These are phyloP conservation scores for Avena sativa DNA, from an alignment of 176 grass and related monocot species.

Conservation along the genomic window DNA sequence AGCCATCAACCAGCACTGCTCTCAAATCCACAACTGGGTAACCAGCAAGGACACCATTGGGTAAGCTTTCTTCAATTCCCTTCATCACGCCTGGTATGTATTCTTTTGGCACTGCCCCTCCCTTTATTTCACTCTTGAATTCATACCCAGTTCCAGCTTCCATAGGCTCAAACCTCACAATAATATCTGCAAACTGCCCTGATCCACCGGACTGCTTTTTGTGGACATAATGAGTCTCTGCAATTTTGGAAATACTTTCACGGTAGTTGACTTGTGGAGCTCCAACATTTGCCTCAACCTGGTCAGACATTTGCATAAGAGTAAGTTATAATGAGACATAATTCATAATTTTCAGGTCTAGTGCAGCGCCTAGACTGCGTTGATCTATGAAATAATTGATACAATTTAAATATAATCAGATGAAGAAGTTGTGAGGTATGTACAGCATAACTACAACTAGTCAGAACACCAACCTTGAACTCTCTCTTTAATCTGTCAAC, in stretches of 20 bases:
- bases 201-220: slow-evolving; percentile 98
- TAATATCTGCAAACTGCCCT: slow-evolving; percentile 95
- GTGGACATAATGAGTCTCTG: slow-evolving; percentile 86
- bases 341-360: background rate
- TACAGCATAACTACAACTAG: slow-evolving; percentile 18
- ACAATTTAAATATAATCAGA: slow-evolving; percentile 8
- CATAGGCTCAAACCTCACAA: slow-evolving; percentile 85
- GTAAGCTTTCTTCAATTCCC: slow-evolving; percentile 90
- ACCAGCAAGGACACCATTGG: slow-evolving; percentile 92
- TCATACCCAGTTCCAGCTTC: slow-evolving; percentile 93
- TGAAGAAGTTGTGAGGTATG: background rate
- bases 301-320: slow-evolving; percentile 38
- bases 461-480: slow-evolving; percentile 73
- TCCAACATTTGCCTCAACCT: slow-evolving; percentile 97
- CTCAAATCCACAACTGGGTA: slow-evolving; percentile 90
- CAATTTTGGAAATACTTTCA: slow-evolving; percentile 92
- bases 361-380: background rate
- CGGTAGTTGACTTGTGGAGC: slow-evolving; percentile 99
- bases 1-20: slow-evolving; percentile 86
- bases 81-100: slow-evolving; percentile 97
- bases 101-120: slow-evolving; percentile 93
- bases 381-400: background rate
- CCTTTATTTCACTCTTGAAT: slow-evolving; percentile 97
- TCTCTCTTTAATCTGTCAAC: slow-evolving; percentile 93
- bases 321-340: slow-evolving; percentile 12